These are phyloP conservation scores for Cairneyella variabilis DNA, from an alignment of 495 filamentous ascomycete genomes.

Conservation along the genomic window DNA sequence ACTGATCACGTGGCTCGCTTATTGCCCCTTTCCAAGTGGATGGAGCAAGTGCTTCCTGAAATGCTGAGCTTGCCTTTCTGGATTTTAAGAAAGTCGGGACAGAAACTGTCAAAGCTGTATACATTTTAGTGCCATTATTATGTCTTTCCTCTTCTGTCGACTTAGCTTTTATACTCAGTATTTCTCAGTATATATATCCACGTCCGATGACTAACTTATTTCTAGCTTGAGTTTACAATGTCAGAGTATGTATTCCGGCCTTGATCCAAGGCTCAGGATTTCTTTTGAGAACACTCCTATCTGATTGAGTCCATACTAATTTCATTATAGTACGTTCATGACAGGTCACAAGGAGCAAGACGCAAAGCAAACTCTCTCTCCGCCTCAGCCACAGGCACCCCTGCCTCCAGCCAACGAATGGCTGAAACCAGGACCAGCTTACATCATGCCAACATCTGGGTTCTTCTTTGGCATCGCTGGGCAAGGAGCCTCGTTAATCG, in stretches of 20 bases:
- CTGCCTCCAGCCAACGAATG: conserved; percentile 22
- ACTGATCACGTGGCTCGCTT: no score
- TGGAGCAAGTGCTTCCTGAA: no score
- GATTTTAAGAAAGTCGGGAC: no score
- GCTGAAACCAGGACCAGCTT: conserved; percentile 47
- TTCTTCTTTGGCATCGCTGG: conserved; percentile 60
- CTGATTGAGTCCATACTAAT: not conserved
- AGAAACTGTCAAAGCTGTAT: no score
- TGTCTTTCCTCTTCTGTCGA: no score
- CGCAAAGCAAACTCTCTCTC: not conserved
- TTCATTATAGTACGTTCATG: conserved; percentile 7
- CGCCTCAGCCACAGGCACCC: conserved; percentile 1
- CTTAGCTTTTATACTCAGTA: no score
- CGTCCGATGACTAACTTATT: conserved; percentile 1
- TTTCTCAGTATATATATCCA: not conserved
- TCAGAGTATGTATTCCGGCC: conserved; percentile 1
- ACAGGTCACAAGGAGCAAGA: conserved; percentile 13
- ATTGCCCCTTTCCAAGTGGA: no score
- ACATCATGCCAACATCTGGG: conserved; percentile 56
- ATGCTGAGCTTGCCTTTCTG: no score
- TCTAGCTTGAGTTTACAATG: conserved; percentile 17
- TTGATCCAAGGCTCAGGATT: no score
- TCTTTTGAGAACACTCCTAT: no score
- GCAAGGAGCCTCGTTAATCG: conserved; percentile 41
- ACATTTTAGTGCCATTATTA: no score